Percentiles rank a stretch among this genome's conserved stretches.
Conservation (phyloP, 345 rosid species). For the Arabidopsis suecica region DNA sequence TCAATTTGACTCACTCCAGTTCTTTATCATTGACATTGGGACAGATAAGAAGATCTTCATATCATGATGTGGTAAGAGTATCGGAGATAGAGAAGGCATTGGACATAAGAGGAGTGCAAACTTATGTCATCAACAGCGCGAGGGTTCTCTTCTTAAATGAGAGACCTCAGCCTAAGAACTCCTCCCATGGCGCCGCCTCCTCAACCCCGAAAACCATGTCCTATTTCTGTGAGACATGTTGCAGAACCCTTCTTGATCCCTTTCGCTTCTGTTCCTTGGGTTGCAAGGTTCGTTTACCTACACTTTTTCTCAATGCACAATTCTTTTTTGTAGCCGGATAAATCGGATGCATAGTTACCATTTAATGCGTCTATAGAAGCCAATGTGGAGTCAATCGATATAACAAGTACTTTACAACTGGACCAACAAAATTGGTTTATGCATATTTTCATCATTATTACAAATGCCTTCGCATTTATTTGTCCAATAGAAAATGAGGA, state of each 20-base stretch:
- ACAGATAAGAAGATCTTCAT: slow-evolving; percentile 88
- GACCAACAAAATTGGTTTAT: neutral
- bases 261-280: slow-evolving; percentile 95
- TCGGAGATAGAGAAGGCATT: slow-evolving; percentile 73
- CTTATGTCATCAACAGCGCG: slow-evolving; percentile 91
- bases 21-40: neutral
- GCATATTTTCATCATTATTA: neutral
- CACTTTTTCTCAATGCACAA: neutral
- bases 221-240: slow-evolving; percentile 78
- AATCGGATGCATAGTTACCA: slow-evolving; percentile 2
- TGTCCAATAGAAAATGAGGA: neutral
- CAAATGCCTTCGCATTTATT: slow-evolving; percentile 1
- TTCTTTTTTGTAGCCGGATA: neutral
- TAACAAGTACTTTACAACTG: neutral
- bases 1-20: neutral
- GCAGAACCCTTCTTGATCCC: slow-evolving; percentile 80
- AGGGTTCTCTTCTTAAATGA: slow-evolving; percentile 81
- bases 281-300: slow-evolving; percentile 66
- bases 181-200: slow-evolving; percentile 30
- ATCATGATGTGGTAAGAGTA: slow-evolving; percentile 89
- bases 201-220: slow-evolving; percentile 52
- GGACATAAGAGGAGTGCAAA: slow-evolving; percentile 85
- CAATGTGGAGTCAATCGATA: neutral
- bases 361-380: neutral
- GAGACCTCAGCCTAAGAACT: slow-evolving; percentile 60